phyloP scores from a whole-genome alignment of 768 basidiomycete species.

The Floccularia luteovirens region DNA sequence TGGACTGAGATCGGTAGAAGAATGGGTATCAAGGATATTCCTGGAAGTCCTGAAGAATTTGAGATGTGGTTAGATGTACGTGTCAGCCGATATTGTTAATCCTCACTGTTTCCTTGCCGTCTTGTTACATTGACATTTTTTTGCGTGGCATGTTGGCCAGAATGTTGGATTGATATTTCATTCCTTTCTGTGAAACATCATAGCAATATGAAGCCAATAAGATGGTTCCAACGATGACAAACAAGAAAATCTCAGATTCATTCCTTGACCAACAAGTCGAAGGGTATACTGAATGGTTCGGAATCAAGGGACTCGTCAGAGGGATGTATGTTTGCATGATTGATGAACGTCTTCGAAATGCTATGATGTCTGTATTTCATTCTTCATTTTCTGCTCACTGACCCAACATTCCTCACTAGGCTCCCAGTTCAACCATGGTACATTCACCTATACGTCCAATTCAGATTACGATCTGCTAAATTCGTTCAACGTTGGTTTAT shows the following conservation, averaged over 20 bases:
- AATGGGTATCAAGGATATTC: constrained; percentile 42
- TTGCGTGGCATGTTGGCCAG: not conserved
- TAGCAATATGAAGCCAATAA: constrained; percentile 32
- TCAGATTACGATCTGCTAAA: constrained; percentile 11
- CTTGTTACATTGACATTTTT: too few species aligned
- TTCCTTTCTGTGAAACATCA: too few species aligned
- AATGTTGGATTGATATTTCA: not conserved
- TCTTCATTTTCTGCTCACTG: not conserved
- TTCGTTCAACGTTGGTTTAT: constrained; percentile 26
- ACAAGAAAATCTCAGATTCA: constrained; percentile 29
- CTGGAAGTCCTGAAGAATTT: constrained; percentile 27
- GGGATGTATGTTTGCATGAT: constrained; percentile 26
- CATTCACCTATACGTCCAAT: constrained; percentile 17
- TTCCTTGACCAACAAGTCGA: constrained; percentile 32
- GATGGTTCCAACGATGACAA: constrained; percentile 34
- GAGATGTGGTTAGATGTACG: constrained; percentile 28
- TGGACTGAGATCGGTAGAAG: constrained; percentile 38
- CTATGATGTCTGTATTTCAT: constrained; percentile 35
- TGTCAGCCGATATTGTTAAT: too few species aligned
- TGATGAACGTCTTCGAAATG: constrained; percentile 33
- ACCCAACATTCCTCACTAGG: too few species aligned
- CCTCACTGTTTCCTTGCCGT: too few species aligned
- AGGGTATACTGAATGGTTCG: constrained; percentile 29
- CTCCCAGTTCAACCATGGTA: constrained; percentile 27
- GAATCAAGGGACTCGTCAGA: constrained; percentile 26